These are phyloP conservation scores for Fraxinus xanthoxyloides DNA, from an alignment of 305 asterid species.

Conservation along the genomic window DNA sequence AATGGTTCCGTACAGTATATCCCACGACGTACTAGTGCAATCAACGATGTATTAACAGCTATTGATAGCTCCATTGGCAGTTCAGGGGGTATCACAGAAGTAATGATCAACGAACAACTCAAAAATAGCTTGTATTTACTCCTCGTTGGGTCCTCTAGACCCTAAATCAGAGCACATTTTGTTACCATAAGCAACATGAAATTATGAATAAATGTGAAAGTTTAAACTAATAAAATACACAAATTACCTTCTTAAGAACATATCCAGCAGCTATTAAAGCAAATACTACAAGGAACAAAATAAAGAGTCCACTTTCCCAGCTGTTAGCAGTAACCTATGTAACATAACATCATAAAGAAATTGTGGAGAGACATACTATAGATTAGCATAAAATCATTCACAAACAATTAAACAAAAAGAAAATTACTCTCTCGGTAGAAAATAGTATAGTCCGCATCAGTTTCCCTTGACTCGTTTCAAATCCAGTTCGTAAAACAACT, in stretches of 20 bases:
- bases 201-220: constrained; percentile 1
- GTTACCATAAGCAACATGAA: constrained; percentile 19
- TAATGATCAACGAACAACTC: constrained; percentile 92
- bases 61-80: constrained; percentile 98
- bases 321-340: constrained; percentile 93
- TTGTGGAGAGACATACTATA: constrained; percentile 1
- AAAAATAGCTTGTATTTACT: constrained; percentile 92
- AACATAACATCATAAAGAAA: constrained; percentile 12
- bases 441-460: constrained; percentile 95
- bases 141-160: constrained; percentile 98
- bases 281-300: constrained; percentile 85
- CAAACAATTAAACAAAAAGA: background rate
- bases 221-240: constrained; percentile 18
- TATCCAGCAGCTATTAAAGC: constrained; percentile 97
- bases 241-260: constrained; percentile 83
- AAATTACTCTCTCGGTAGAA: constrained; percentile 94
- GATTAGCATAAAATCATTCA: constrained; percentile 21
- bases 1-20: constrained; percentile 97
- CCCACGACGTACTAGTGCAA: constrained; percentile 91
- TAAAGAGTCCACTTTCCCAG: constrained; percentile 97
- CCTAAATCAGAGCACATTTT: constrained; percentile 46
- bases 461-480: constrained; percentile 98
- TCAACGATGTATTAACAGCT: constrained; percentile 96
- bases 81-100: constrained; percentile 98
- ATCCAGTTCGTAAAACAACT: constrained; percentile 93